Base-by-base conservation (phyloP, 768 basidiomycete species). In the Suillus spraguei region DNA sequence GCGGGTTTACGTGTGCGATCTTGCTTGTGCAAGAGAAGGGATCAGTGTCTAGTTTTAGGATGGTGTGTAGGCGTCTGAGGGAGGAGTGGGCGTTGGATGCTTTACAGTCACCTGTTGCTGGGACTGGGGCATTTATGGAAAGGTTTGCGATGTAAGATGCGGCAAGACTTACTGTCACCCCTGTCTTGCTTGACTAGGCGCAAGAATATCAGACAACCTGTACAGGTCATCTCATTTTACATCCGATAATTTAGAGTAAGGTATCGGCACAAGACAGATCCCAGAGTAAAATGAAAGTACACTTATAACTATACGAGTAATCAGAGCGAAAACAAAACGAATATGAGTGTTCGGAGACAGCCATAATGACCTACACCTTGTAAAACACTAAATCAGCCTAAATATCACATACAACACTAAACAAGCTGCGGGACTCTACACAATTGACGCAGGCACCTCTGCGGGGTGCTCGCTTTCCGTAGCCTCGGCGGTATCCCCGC, bases 21-120 rank as follows among this genome's bases (percentile, higher is more conserved):
- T 87, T 88, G 61, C 78, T 99, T 68, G 83, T 92, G 28, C 88
- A 92, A 66, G 95, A 97, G 80, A 97, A 95, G 76, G 96, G 96
- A 32, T 92, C 94, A 7, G 83, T 91, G 71, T 90, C 93, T 61
- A 89, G 91, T 53, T 97, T 97, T 80, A 89, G 88, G 74, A 78
- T 82, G 6, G 81, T 95, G 13, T 92, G 90, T 80, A 85, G 85
- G 70, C 83, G 85, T 66, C 74, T 96, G 67, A 85, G 88, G 70
- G 85, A 87, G 46, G 83, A 86, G 66, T 95, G 93, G 85, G 79
- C 77, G 41, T 68, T 83, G 65, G 82, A 82, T 32, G 67, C 68
- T 69, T 74, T 72, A 73, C 63, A 63, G 71, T 65, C 62, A 63
- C 73, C 63, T 38, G 14, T 53, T 56, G 69, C 46, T 71, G 72